A percentile compares a stretch with the other conserved stretches of the same genome.
Conservation (phyloP, 495 filamentous ascomycete species). For the Usnea hakonensis region DNA sequence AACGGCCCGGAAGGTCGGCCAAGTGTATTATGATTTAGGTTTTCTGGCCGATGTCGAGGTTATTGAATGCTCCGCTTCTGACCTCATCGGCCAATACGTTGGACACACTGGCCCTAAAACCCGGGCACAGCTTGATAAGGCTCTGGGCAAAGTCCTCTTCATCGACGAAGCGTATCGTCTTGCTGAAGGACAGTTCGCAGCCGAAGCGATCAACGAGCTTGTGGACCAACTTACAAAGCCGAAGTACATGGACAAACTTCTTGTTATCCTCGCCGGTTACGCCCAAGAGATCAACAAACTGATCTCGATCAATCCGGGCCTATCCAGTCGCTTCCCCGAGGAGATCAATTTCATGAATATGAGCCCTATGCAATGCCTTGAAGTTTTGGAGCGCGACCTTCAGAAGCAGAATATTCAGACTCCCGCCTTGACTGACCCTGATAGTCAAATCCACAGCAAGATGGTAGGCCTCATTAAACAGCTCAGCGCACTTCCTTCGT, state of each 20-base stretch:
- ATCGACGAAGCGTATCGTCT: constrained; percentile 58
- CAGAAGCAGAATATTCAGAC: background rate
- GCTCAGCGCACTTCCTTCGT: constrained; percentile 42
- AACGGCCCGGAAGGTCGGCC: constrained; percentile 63
- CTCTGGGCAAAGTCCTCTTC: constrained; percentile 53
- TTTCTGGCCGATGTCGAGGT: constrained; percentile 49
- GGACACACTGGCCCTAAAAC: constrained; percentile 46
- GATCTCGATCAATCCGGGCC: constrained; percentile 46
- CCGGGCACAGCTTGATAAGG: constrained; percentile 32
- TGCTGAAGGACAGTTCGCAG: constrained; percentile 47
- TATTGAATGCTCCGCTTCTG: constrained; percentile 52
- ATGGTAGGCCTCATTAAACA: constrained; percentile 33
- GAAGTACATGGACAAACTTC: constrained; percentile 52
- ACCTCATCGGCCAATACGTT: constrained; percentile 52
- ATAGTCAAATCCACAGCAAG: background rate
- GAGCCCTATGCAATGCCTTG: constrained; percentile 24
- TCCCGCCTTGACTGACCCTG: background rate
- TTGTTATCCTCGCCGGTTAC: constrained; percentile 72
- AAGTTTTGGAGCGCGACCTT: constrained; percentile 8
- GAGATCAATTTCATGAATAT: constrained; percentile 38
- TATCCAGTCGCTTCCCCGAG: constrained; percentile 47
- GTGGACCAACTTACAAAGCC: constrained; percentile 61
- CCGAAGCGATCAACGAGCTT: constrained; percentile 68
- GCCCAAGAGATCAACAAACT: constrained; percentile 62
- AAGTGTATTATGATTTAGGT: constrained; percentile 66